Base-by-base conservation (phyloP, 2,329 filamentous ascomycete species). In the Nemania sp. region DNA sequence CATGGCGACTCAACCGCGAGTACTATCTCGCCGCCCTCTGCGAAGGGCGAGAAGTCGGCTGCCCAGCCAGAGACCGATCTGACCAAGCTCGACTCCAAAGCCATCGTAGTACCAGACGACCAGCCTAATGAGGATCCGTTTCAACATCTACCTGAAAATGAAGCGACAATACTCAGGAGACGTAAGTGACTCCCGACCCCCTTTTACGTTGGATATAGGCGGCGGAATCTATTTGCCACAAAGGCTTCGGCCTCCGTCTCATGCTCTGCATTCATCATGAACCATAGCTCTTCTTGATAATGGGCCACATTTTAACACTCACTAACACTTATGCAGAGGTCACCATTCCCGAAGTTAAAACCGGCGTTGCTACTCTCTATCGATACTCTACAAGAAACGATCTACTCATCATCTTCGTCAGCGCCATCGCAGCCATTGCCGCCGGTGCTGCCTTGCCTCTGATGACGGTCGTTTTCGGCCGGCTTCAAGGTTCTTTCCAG, bases 401-500 rank as follows among this genome's bases (percentile, higher is more conserved):
- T 70, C 69, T 88, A 15, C 65, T 87, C 62, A 86, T 92, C 70
- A 82, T 92, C 42, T 68, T 75, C 40, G 74, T 91, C 56, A 84
- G 87, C 52, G 72, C 80, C 29, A 68, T 94, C 55, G 85, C 84
- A 59, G 83, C 90, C 65, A 90, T 93, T 65, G 86, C 81, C 35
- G 88, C 86, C 17, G 91, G 91, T 62, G 90, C 90, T 57, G 88
- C 89, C 7, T 75, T 94, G 62, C 91, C 91, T 5, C 78, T 92
- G 21, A 94, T 95, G 86, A 94, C 91, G 0, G 83, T 92, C 59
- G 78, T 96, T 35, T 96, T 96, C 69, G 91, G 92, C 63, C 85
- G 87, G 53, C 80, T 96, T 40, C 86, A 92, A 60, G 85, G 85
- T 3, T 84, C 83, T 1, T 96, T 96, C 72, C 84, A 90, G 69